phyloP scores from a whole-genome alignment of 495 filamentous ascomycete species.

The Penicillium daleae region DNA sequence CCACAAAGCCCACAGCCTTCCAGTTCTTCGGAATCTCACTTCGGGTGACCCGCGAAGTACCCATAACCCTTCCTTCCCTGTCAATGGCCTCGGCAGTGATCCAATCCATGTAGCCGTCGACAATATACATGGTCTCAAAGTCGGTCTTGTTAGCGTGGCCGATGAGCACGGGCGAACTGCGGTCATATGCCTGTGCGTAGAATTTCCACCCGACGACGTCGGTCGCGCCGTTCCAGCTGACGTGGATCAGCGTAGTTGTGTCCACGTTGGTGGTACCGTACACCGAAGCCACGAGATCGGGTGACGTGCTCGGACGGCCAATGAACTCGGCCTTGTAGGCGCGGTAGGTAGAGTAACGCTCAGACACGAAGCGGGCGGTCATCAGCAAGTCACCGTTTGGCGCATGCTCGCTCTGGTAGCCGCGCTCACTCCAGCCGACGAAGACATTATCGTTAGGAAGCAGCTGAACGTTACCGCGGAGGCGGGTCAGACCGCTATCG shows the following conservation, averaged over 20 bases:
- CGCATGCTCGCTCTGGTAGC: constrained; percentile 60
- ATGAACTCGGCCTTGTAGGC: constrained; percentile 45
- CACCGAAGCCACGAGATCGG: constrained; percentile 40
- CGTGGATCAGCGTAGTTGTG: constrained; percentile 44
- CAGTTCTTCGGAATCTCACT: constrained; percentile 39
- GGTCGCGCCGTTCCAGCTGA: constrained; percentile 56
- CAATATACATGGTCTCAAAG: constrained; percentile 51
- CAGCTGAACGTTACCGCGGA: constrained; percentile 62
- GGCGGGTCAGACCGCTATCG: constrained; percentile 53
- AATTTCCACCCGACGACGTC: constrained; percentile 48
- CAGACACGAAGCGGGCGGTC: constrained; percentile 41
- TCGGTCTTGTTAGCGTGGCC: constrained; percentile 43
- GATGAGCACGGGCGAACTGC: constrained; percentile 32
- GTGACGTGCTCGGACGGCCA: constrained; percentile 39
- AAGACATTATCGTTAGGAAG: constrained; percentile 60
- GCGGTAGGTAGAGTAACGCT: constrained; percentile 46
- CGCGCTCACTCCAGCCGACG: constrained; percentile 61
- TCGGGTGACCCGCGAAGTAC: constrained; percentile 34
- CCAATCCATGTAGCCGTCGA: constrained; percentile 46
- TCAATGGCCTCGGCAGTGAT: constrained; percentile 45
- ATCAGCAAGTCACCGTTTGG: constrained; percentile 57
- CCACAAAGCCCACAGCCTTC: constrained; percentile 40
- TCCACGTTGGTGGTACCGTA: constrained; percentile 41
- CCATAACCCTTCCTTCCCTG: constrained; percentile 34
- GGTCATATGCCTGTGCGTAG: constrained; percentile 36